Percentiles rank a stretch among this genome's conserved stretches.
Conservation (phyloP, 1,139 yeast species). For the Debaryomyces nepalensis region DNA sequence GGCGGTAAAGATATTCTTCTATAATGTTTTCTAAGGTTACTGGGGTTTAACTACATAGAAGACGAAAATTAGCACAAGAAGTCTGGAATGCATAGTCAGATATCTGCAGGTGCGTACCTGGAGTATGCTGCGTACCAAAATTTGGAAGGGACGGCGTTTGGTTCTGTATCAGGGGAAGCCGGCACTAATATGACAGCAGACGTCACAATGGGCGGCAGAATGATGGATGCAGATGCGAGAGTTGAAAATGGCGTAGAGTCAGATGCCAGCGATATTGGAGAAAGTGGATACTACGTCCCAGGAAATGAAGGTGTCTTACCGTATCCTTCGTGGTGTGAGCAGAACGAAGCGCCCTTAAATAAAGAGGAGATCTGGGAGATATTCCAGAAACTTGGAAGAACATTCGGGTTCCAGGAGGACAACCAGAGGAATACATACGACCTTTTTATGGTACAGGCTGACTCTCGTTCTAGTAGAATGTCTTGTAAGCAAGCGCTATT, state of each 20-base stretch:
- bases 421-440: slow-evolving; percentile 43
- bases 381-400: slow-evolving; percentile 25
- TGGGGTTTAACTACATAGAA: no score
- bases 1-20: no score
- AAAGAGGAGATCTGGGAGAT: slow-evolving; percentile 26
- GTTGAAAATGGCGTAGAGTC: background rate
- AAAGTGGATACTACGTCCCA: background rate
- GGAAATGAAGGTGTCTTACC: slow-evolving; percentile 3
- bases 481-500: slow-evolving; percentile 38
- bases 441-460: slow-evolving; percentile 43
- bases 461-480: slow-evolving; percentile 47
- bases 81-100: background rate
- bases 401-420: slow-evolving; percentile 43
- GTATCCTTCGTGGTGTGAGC: slow-evolving; percentile 42
- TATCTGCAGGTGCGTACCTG: slow-evolving; percentile 1
- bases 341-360: slow-evolving; percentile 33
- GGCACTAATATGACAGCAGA: background rate
- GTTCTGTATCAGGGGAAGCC: background rate
- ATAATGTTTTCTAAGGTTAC: no score
- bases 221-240: background rate
- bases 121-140: slow-evolving; percentile 5
- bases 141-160: background rate
- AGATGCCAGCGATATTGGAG: background rate
- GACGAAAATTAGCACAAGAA: background rate
- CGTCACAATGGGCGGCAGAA: background rate